Base-by-base conservation (phyloP, 2,329 filamentous ascomycete species). In the Claviceps sp. region DNA sequence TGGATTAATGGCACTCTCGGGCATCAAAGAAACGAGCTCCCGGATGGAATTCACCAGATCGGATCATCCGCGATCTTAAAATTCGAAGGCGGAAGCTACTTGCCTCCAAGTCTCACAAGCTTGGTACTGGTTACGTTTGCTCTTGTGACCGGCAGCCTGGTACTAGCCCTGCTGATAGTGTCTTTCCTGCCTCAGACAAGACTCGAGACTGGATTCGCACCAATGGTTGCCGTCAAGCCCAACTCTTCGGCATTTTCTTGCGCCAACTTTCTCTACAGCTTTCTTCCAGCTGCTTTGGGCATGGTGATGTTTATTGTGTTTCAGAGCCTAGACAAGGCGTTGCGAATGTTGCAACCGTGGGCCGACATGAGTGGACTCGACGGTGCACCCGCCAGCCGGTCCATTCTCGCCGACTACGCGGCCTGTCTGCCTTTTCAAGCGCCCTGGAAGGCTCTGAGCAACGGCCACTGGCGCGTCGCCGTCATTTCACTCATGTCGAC, bases 181-280 rank as follows among this genome's bases (percentile, higher is more conserved):
- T 89, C 85, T 56, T 96, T 95, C 65, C 72, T 90, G 55, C 81
- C 84, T 41, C 72, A 75, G 5, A 82, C 78, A 8, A 76, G 78
- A 11, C 74, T 95, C 34, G 69, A 77, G 40, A 65, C 73, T 7
- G 90, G 89, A 8, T 96, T 95, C 65, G 65, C 75, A 6, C 88
- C 90, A 2, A 71, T 75, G 6, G 70, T 95, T 1, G 70, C 74
- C 9, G 81, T 84, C 0, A 70, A 73, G 2, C 80, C 87, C 1
- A 71, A 76, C 3, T 61, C 68, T 0, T 72, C 72, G 26, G 86
- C 85, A 18, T 96, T 94, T 67, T 94, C 88, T 1, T 74, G 86
- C 0, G 87, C 88, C 48, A 88, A 95, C 67, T 96, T 96, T 68
- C 70, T 95, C 49, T 96, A 89, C 71, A 81, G 79, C 55, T 88